Evolutionary conservation across 176 grass and related monocot species (phyloP), one percentile per base, ranked within the genome.

Genomic region (Poa annua): DNA sequence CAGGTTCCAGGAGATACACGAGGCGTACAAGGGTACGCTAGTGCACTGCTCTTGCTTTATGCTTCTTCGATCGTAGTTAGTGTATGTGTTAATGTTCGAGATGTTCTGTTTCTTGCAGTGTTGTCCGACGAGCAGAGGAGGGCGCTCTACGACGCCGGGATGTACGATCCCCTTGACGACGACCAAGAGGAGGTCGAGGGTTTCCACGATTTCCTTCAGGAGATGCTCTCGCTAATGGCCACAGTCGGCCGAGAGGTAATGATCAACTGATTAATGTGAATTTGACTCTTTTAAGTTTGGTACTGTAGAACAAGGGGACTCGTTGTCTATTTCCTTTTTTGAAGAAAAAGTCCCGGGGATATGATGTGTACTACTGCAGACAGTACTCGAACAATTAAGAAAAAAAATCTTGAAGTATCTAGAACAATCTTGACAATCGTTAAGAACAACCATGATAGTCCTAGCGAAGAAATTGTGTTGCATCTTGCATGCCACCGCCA

Each of bases 191-290:
- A 92, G 19, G 92, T 85, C 3, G 92, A 98, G 94, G 95, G 95
- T 1, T 93, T 98, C 63, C 81, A 93, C 65, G 95, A 94, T 50
- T 97, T 98, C 80, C 71, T 98, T 3, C 86, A 94, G 48, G 95
- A 98, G 79, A 93, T 98, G 92, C n/a, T 86, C 64, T 93, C 88
- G 12, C 90, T 98, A 52, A 94, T 98, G 90, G 92, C 83, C n/a
- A 83, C 64, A 24, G 90, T 97, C 3, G 83, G 83, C 1, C 87
- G 70, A 79, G 90, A 93, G 94, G 94, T 97, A 88, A 42, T 16
- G 9, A 12, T 22, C 22, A 24, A 26, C 3, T 8, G 3, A 1
- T 7, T 48, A 3, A 12, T 57, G 4, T 34, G 4, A 64, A 34
- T 6, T 6, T 26, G 60, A 26, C 14, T 78, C 42, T 7, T 7